phyloP scores from a whole-genome alignment of 2,329 filamentous ascomycete species.

The Phaeosphaeriaceae sp. region DNA sequence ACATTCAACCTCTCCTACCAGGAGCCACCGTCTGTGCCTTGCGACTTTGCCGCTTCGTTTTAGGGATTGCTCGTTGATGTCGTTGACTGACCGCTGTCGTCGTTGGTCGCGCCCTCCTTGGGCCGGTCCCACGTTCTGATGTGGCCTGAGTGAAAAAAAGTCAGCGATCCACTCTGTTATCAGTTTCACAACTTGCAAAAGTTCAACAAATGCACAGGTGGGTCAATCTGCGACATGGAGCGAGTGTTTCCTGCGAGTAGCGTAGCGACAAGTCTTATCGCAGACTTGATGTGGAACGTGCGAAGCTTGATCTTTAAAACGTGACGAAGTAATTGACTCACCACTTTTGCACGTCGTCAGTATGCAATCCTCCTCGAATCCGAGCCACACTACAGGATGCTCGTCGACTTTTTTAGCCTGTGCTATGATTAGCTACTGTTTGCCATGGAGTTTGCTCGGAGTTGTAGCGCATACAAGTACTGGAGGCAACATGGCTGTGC shows the following conservation, averaged over 20 bases:
- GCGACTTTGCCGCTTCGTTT: not conserved
- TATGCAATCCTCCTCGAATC: conserved; percentile 93
- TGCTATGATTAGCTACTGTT: not conserved
- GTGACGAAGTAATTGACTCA: conserved; percentile 55
- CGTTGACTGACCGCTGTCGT: conserved; percentile 37
- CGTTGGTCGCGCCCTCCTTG: conserved; percentile 51
- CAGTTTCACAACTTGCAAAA: conserved; percentile 7
- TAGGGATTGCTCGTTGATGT: conserved; percentile 15
- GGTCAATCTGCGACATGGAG: conserved; percentile 8
- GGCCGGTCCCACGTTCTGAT: conserved; percentile 78
- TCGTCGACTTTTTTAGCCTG: conserved; percentile 84
- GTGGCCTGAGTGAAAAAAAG: conserved; percentile 63
- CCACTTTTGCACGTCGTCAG: conserved; percentile 91
- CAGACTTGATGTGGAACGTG: conserved; percentile 3
- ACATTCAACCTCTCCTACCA: not conserved
- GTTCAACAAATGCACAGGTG: conserved; percentile 21
- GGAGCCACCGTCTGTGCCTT: not conserved
- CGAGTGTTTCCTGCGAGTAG: conserved; percentile 37
- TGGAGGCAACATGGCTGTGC: conserved; percentile 85
- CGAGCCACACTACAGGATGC: conserved; percentile 87
- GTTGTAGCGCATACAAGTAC: conserved; percentile 75
- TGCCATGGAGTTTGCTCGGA: not conserved
- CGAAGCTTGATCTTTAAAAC: conserved; percentile 1
- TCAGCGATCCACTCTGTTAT: conserved; percentile 30
- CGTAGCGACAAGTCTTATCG: conserved; percentile 33